These are phyloP conservation scores for Sporothrix pallida DNA, from an alignment of 2,329 filamentous ascomycete genomes.

Conservation along the genomic window DNA sequence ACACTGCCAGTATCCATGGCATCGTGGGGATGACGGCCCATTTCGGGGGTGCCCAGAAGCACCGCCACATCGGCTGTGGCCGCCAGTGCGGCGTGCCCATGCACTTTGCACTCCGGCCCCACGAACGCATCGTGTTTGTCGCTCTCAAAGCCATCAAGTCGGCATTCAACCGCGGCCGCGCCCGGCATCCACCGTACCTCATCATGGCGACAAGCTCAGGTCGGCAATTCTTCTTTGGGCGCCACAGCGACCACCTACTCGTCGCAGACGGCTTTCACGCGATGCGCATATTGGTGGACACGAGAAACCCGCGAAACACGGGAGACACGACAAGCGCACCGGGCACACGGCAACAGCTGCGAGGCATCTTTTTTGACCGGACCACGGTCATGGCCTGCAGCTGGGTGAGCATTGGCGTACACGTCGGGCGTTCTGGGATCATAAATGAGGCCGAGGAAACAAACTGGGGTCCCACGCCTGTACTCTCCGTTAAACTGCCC, in stretches of 20 bases:
- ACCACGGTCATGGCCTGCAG: slow-evolving; percentile 18
- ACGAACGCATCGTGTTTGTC: slow-evolving; percentile 29
- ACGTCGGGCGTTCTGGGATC: neutral
- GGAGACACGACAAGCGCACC: no score
- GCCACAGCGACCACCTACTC: neutral
- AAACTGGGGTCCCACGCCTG: no score
- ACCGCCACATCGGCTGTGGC: slow-evolving; percentile 28
- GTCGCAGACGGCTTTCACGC: no score
- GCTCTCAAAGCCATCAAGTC: slow-evolving; percentile 11
- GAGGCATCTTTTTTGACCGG: slow-evolving; percentile 25
- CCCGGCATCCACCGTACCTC: slow-evolving; percentile 20
- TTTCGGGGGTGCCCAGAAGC: slow-evolving; percentile 28
- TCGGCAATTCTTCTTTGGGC: slow-evolving; percentile 15
- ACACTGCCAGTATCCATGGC: neutral
- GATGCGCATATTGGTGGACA: no score
- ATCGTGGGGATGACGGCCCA: slow-evolving; percentile 30
- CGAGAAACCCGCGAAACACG: no score
- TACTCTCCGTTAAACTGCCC: no score
- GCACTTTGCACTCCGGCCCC: slow-evolving; percentile 17
- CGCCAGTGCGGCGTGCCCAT: slow-evolving; percentile 23
- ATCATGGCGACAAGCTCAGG: slow-evolving; percentile 20
- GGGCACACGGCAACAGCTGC: neutral
- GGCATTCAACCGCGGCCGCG: neutral
- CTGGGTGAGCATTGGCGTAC: slow-evolving; percentile 27
- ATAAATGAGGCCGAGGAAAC: no score